These are phyloP conservation scores for Ceratocystis destructans DNA, from an alignment of 2,329 filamentous ascomycete species.

Conservation along the genomic window DNA sequence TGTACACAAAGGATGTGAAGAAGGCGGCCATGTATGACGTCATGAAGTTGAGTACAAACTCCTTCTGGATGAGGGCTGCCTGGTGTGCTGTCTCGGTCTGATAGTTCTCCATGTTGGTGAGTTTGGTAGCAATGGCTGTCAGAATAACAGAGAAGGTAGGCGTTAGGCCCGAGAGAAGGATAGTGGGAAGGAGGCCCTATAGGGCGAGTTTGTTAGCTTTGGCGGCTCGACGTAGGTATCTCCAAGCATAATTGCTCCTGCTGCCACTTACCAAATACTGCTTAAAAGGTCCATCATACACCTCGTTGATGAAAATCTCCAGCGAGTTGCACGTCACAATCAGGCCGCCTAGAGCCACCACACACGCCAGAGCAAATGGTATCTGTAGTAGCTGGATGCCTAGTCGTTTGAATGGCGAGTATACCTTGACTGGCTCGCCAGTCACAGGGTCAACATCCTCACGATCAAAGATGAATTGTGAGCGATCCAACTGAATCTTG, in stretches of 20 bases:
- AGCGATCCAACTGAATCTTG: slow-evolving; percentile 61
- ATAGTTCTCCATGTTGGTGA: slow-evolving; percentile 85
- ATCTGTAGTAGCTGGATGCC: slow-evolving; percentile 66
- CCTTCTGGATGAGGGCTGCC: slow-evolving; percentile 74
- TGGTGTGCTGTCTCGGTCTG: slow-evolving; percentile 72
- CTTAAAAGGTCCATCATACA: slow-evolving; percentile 83
- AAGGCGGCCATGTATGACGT: slow-evolving; percentile 89
- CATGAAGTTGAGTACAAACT: slow-evolving; percentile 93
- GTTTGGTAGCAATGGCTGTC: slow-evolving; percentile 57
- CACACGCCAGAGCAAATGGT: slow-evolving; percentile 67
- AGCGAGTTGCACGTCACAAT: slow-evolving; percentile 82
- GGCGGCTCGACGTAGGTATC: not conserved
- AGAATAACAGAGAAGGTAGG: slow-evolving; percentile 66
- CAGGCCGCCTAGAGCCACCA: slow-evolving; percentile 59
- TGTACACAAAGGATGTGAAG: slow-evolving; percentile 85
- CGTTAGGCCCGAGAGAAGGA: slow-evolving; percentile 68
- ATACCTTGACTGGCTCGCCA: slow-evolving; percentile 62
- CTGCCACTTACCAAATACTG: slow-evolving; percentile 52
- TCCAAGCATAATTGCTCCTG: not conserved
- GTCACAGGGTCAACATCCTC: slow-evolving; percentile 67
- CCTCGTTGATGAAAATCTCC: slow-evolving; percentile 89
- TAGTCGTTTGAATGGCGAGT: slow-evolving; percentile 61
- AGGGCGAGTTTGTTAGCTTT: slow-evolving; percentile 2
- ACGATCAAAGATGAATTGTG: slow-evolving; percentile 66
- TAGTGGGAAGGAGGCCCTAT: slow-evolving; percentile 73